Conservation (phyloP, 2,329 filamentous ascomycete genomes). For the Cercospora berteroae region DNA sequence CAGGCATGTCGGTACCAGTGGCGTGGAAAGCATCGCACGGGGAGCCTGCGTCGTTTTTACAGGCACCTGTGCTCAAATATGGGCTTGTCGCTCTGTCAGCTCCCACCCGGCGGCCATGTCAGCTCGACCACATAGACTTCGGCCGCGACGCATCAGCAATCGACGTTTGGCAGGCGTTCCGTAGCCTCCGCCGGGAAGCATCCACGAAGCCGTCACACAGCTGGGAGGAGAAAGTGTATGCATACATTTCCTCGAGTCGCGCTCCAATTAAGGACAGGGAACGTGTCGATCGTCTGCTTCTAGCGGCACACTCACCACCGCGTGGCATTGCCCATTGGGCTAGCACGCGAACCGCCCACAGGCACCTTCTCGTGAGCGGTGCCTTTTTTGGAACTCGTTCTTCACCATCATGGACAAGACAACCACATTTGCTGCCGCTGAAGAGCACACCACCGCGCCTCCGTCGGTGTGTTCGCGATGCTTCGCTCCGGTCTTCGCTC, state of each 20-base stretch:
- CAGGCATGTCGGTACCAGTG: background rate
- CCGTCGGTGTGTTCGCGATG: too few relatives aligned
- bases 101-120: background rate
- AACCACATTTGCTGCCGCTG: background rate
- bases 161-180: background rate
- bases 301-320: background rate
- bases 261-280: background rate
- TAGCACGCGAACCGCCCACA: background rate
- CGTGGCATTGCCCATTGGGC: background rate
- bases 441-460: background rate
- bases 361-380: background rate
- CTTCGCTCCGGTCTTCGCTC: background rate
- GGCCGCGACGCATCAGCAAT: background rate
- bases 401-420: background rate
- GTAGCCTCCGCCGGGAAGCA: background rate
- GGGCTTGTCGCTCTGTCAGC: background rate
- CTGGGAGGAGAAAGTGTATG: background rate
- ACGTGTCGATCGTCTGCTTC: background rate
- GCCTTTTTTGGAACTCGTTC: background rate
- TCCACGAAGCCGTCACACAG: background rate
- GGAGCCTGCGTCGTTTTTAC: background rate
- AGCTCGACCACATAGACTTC: background rate
- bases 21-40: background rate
- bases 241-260: background rate
- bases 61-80: background rate